Base-by-base conservation (phyloP, 106 monocot species). In the Platanthera zijinensis region DNA sequence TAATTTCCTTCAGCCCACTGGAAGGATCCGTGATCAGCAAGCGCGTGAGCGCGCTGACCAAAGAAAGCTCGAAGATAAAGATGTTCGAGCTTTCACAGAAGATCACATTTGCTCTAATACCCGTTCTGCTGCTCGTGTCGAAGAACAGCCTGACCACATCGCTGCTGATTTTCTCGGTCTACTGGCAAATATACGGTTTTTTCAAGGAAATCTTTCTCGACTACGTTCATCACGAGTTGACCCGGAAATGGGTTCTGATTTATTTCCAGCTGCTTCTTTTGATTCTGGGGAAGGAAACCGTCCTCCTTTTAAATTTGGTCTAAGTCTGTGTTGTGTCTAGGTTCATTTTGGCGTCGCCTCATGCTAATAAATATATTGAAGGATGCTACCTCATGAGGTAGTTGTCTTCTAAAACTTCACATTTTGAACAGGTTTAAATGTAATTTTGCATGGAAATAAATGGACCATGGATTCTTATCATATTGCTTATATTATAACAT, bases 191-290 rank as follows among this genome's bases (percentile, higher is more conserved):
- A 25, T 81, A 90, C 63, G 87, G 87, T 30, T 90, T 85, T 69
- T 85, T 87, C 87, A 87, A 85, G 74, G 90, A 90, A 79, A 90
- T 90, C 22, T 81, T 90, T 74, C 87, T 90, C 30, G 90, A 90
- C 56, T 90, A 90, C 18, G 81, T 90, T 56, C 87, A 90, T 52
- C 90, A 90, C 49, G 90, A 87, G 17, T 81, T 90, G 15, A 90
- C 90, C 39, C 72, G 79, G 72, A 85, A 85, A 81, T 90, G 90
- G 90, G 87, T 83, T 14, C 69, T 90, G 22, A 71, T 90, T 28
- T 90, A 90, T 75, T 87, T 90, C 57, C 72, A 85, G 56, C 25
- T 90, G 50, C 85, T 90, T 5, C 90, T 90, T 14, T 19, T 87
- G 17, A 83, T 87, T 76, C 76, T 85, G 53, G 85, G 81, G 11